These are phyloP conservation scores for Trichoderma atroviride DNA, from an alignment of 2,329 filamentous ascomycete genomes.

Conservation along the genomic window DNA sequence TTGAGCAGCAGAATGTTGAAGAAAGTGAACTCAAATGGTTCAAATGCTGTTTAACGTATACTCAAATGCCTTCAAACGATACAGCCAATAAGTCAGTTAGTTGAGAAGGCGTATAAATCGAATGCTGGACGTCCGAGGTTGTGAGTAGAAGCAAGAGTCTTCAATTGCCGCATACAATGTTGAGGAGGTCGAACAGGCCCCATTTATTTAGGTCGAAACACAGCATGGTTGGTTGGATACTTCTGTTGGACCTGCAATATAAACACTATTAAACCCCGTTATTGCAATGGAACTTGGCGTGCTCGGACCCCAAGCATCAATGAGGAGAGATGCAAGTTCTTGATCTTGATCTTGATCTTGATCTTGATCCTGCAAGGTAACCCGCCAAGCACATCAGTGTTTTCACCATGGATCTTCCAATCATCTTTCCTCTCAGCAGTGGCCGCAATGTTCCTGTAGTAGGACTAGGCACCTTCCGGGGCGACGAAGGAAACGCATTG, in stretches of 20 bases:
- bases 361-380: neutral
- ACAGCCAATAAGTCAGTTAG: too few relatives aligned
- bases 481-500: slow-evolving; percentile 3
- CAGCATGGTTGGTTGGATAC: neutral
- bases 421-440: neutral
- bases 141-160: neutral
- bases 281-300: neutral
- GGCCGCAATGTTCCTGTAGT: neutral
- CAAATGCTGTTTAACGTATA: too few relatives aligned
- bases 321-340: neutral
- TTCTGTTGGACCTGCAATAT: neutral
- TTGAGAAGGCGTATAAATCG: neutral
- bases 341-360: neutral
- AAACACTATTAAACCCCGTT: neutral
- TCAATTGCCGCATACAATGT: neutral
- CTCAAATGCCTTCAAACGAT: too few relatives aligned
- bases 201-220: neutral
- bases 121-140: neutral
- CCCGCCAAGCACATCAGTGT: neutral
- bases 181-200: neutral
- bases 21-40: too few relatives aligned
- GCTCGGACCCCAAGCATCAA: neutral
- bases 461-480: slow-evolving; percentile 8
- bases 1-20: neutral
- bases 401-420: neutral